Percentiles rank a stretch among this genome's conserved stretches.
Evolutionary conservation across 371 early-diverging fungal species (phyloP).

Genomic region (Syncephalastrum racemosum): DNA sequence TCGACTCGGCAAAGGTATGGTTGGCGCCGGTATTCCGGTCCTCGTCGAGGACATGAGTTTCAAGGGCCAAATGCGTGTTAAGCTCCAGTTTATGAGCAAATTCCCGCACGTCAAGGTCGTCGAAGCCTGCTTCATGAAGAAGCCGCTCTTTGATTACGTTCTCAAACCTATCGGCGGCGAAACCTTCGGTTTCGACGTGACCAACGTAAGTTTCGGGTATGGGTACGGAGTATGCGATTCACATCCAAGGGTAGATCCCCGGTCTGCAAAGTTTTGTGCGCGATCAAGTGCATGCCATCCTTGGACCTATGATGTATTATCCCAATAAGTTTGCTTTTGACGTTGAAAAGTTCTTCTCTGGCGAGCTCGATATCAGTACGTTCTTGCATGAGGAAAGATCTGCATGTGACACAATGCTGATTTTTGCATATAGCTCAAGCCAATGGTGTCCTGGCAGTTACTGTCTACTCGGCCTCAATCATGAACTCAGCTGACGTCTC

Average conservation of each 20-base stretch:
- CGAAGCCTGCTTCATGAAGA: slow-evolving; percentile 87
- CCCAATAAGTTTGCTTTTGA: slow-evolving; percentile 86
- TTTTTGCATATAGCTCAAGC: slow-evolving; percentile 53
- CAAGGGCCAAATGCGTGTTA: slow-evolving; percentile 78
- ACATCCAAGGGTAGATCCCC: slow-evolving; percentile 56
- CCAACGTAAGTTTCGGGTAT: slow-evolving; percentile 48
- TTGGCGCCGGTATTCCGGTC: slow-evolving; percentile 93
- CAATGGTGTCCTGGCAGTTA: slow-evolving; percentile 83
- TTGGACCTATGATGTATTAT: slow-evolving; percentile 82
- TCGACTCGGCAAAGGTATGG: slow-evolving; percentile 85
- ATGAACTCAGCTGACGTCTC: slow-evolving; percentile 79
- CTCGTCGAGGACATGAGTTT: slow-evolving; percentile 93
- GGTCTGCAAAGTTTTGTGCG: slow-evolving; percentile 80
- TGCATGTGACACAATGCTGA: neutral
- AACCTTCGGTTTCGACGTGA: slow-evolving; percentile 83
- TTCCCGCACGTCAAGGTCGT: slow-evolving; percentile 90
- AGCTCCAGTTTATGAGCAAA: slow-evolving; percentile 80
- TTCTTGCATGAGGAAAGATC: neutral
- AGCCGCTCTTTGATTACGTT: slow-evolving; percentile 91
- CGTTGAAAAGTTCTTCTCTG: slow-evolving; percentile 78
- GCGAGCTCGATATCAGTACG: slow-evolving; percentile 53
- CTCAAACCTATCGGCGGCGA: slow-evolving; percentile 93
- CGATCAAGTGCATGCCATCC: slow-evolving; percentile 72
- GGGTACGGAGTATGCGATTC: neutral
- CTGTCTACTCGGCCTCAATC: slow-evolving; percentile 72